A percentile compares a stretch with the other conserved stretches of the same genome.
Conservation (phyloP, 2,329 filamentous ascomycete species). For the Penicillium sp. region DNA sequence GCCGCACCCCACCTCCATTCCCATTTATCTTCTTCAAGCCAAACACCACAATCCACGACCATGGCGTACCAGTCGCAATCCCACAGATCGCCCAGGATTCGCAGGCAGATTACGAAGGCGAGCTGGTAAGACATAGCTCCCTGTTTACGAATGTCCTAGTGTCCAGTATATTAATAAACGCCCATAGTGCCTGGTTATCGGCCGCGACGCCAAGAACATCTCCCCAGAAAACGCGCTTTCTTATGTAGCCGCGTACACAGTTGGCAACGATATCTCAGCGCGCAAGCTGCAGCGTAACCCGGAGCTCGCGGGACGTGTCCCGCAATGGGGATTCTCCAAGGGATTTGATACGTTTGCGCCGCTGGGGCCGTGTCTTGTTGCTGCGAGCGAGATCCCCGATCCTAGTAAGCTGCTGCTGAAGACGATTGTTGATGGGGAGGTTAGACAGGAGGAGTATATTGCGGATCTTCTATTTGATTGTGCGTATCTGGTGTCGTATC, state of each 20-base stretch:
- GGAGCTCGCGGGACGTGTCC: conserved; percentile 49
- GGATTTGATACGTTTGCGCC: conserved; percentile 58
- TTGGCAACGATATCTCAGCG: conserved; percentile 56
- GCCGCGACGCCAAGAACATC: conserved; percentile 53
- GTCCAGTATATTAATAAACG: conserved; percentile 8
- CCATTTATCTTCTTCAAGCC: conserved; percentile 72
- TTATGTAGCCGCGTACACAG: conserved; percentile 55
- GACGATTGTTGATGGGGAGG: conserved; percentile 50
- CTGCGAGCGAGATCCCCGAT: conserved; percentile 43
- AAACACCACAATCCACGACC: conserved; percentile 59
- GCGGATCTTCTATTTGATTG: conserved; percentile 49
- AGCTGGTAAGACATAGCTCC: conserved; percentile 54
- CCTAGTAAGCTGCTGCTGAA: conserved; percentile 45
- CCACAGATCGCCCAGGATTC: conserved; percentile 61
- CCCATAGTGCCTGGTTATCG: conserved; percentile 49
- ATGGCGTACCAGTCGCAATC: conserved; percentile 60
- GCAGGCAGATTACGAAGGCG: conserved; percentile 69
- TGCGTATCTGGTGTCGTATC: conserved; percentile 32
- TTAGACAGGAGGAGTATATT: conserved; percentile 45
- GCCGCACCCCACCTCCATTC: conserved; percentile 53
- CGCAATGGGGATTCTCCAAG: conserved; percentile 58
- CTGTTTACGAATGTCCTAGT: conserved; percentile 31
- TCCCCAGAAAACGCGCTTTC: conserved; percentile 43
- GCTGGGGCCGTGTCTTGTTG: conserved; percentile 52
- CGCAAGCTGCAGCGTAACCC: conserved; percentile 55